phyloP scores from a whole-genome alignment of 306 rosid species.

The Rubus parviflorus region DNA sequence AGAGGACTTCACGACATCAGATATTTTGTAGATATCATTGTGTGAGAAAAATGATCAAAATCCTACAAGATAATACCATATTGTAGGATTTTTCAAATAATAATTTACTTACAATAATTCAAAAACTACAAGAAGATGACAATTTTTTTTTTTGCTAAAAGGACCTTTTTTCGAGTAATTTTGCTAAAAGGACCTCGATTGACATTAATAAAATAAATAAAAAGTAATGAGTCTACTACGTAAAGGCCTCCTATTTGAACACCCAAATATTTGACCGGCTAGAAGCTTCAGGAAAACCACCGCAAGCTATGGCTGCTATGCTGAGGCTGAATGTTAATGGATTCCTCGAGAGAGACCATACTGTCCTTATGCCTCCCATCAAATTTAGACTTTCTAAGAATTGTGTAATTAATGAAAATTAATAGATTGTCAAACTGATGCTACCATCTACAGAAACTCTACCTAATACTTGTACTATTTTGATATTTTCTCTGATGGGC shows the following conservation, averaged over 20 bases:
- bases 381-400: slow-evolving; percentile 1
- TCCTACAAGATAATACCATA: not conserved
- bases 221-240: not conserved
- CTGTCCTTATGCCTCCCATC: not conserved
- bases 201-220: too few relatives aligned
- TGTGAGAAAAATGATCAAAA: not conserved
- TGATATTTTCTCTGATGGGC: not conserved
- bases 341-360: not conserved
- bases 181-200: not conserved
- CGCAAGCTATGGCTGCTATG: not conserved
- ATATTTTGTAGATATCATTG: not conserved
- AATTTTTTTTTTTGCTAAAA: not conserved
- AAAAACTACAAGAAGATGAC: not conserved
- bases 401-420: not conserved
- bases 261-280: not conserved
- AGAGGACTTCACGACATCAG: not conserved
- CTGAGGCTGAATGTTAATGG: not conserved
- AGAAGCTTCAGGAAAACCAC: not conserved
- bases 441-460: not conserved
- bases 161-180: too few relatives aligned
- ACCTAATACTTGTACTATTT: not conserved
- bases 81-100: too few relatives aligned
- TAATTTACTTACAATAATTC: too few relatives aligned
- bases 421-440: not conserved
- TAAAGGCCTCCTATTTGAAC: not conserved